Conservation (phyloP, 73 alveolate genomes). For the Paramecium octaurelia region DNA sequence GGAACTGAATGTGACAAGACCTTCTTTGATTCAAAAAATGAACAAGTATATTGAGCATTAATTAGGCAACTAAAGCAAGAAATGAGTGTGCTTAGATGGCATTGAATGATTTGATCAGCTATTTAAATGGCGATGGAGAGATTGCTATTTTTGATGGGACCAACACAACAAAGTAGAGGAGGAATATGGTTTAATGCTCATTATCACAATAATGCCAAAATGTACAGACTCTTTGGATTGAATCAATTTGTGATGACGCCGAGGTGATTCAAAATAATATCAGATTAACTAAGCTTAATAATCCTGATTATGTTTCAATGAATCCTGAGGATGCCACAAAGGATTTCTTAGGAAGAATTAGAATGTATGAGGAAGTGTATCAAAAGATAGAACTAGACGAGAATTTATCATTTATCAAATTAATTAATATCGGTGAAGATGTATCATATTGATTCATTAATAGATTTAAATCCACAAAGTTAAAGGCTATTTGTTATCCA, state of each 20-base stretch:
- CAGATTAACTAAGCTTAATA: slow-evolving; percentile 35
- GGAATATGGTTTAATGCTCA: neutral
- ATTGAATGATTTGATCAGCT: slow-evolving; percentile 21
- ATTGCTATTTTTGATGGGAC: slow-evolving; percentile 68
- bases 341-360: slow-evolving; percentile 42
- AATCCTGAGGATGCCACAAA: slow-evolving; percentile 50
- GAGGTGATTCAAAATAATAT: slow-evolving; percentile 56
- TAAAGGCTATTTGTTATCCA: slow-evolving; percentile 41
- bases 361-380: slow-evolving; percentile 41
- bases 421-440: slow-evolving; percentile 50
- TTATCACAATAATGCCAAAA: neutral
- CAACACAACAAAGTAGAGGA: slow-evolving; percentile 48
- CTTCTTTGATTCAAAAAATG: slow-evolving; percentile 34
- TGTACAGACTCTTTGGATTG: slow-evolving; percentile 61
- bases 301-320: slow-evolving; percentile 52
- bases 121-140: slow-evolving; percentile 47
- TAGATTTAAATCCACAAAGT: slow-evolving; percentile 26
- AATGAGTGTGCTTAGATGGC: neutral
- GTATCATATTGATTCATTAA: neutral
- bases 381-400: neutral
- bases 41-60: neutral
- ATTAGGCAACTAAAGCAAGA: slow-evolving; percentile 26
- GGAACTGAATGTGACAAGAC: slow-evolving; percentile 9
- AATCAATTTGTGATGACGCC: slow-evolving; percentile 61
- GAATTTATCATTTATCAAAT: slow-evolving; percentile 43